Conservation (phyloP, 1,139 yeast genomes). For the Yamadazyma diospyri region DNA sequence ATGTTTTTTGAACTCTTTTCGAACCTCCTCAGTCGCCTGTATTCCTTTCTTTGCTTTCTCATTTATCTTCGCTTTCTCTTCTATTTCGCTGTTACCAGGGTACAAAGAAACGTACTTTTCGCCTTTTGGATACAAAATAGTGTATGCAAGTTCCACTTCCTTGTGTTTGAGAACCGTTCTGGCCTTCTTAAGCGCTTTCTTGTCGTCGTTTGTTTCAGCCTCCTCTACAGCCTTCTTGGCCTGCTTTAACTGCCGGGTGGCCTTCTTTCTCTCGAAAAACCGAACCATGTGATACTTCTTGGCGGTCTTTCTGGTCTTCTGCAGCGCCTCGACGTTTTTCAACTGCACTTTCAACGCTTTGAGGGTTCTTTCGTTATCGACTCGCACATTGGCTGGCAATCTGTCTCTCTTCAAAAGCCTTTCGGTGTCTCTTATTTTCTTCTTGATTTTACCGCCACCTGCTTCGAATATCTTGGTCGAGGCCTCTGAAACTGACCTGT, state of each 20-base stretch:
- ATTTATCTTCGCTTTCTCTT: slow-evolving; percentile 20
- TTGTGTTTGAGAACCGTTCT: slow-evolving; percentile 53
- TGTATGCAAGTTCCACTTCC: slow-evolving; percentile 74
- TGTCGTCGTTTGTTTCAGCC: slow-evolving; percentile 36
- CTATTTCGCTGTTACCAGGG: slow-evolving; percentile 40
- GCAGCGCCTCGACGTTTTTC: slow-evolving; percentile 46
- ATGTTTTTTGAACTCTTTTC: slow-evolving; percentile 47
- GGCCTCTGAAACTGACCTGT: not conserved
- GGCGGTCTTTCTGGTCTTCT: slow-evolving; percentile 57
- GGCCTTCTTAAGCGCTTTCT: slow-evolving; percentile 51
- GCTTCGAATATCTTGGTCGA: slow-evolving; percentile 26
- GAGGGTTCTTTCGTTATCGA: slow-evolving; percentile 84
- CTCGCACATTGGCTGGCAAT: slow-evolving; percentile 70
- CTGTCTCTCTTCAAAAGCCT: slow-evolving; percentile 61
- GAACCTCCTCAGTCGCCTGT: slow-evolving; percentile 46
- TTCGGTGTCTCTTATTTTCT: slow-evolving; percentile 82
- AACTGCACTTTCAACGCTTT: slow-evolving; percentile 70
- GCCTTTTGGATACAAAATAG: slow-evolving; percentile 71
- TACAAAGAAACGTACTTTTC: slow-evolving; percentile 80
- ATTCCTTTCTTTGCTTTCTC: slow-evolving; percentile 45
- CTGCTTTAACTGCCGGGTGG: slow-evolving; percentile 68
- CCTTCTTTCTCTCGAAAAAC: slow-evolving; percentile 89
- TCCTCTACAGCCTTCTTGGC: slow-evolving; percentile 48
- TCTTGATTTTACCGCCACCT: slow-evolving; percentile 59
- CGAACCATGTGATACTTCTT: slow-evolving; percentile 90